Evolutionary conservation across 1,284 basidiomycete species (phyloP), one percentile per base, ranked within the genome.

Genomic region (Tilletia indica): DNA sequence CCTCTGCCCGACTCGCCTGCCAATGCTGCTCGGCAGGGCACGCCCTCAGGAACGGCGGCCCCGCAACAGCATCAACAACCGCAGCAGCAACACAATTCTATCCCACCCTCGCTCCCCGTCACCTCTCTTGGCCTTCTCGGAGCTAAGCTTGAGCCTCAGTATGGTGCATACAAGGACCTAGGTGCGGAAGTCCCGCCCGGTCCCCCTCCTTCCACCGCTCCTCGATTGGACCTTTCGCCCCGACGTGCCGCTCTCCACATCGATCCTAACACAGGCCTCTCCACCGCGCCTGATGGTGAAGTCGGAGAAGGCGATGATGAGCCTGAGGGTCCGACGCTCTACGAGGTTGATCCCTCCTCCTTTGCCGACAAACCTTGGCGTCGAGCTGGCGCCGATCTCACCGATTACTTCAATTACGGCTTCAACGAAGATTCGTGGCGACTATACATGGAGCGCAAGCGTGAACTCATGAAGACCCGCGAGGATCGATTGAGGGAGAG

Each of bases 341-440:
- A 94, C 66, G 94, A 98, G 74, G 88, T 96, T 61, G 96, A 99
- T 84, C 83, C 97, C 68, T 88, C 87, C 34, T 89, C 91, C 31
- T 88, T 98, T 84, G 77, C 82, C 12, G 87, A 91, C 31, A 96
- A 97, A 84, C 91, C 92, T 2, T 99, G 97, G 97, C 87, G 96
- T 72, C 87, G 91, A 70, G 92, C 95, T 9, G 97, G 97, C 19
- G 91, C 93, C 6, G 94, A 98, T 86, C 87, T 98, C 71, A 92
- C 92, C 78, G 96, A 98, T 86, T 99, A 93, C 91, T 99, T 99
- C 87, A 99, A 99, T 86, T 99, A 97, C 80, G 97, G 97, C 0
- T 99, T 99, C 83, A 96, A 99, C 84, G 97, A 99, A 85, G 89
- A 93, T 14, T 92, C 91, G 21, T 99, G 94, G 93, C 92, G 93